Evolutionary conservation across 257 asterid genomes (phyloP), one percentile per base, ranked within the genome.

Genomic region (Ilex aquifolium): DNA sequence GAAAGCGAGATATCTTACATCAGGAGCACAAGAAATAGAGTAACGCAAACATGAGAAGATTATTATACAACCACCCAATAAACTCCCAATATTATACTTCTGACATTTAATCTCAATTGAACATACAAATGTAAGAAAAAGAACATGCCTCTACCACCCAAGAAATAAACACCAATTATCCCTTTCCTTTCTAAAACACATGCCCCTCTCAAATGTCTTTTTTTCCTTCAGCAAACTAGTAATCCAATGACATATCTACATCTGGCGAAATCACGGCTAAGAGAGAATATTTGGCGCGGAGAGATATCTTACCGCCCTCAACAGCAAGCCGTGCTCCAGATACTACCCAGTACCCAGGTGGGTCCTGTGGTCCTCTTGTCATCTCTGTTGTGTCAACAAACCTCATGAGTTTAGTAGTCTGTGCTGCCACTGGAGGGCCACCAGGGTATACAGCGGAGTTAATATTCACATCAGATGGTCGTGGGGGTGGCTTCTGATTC

Each of bases 321-420:
- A 82, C 91, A 2, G 79, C 76, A 60, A 87, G 88, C 77, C 95
- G 75, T 46, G 88, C 95, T 61, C 95, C 95, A 31, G 91, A 87
- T 40, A 87, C 91, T 4, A 84, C 87, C 95, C 95, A 87, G 69
- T 87, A 87, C 12, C 95, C 95, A 0, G 95, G 91, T 2, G 82
- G 44, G 65, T 87, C 84, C 77, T 87, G 89, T 16, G 95, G 91
- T 51, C 95, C 91, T 61, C 95, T 80, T 7, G 70, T 76, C 91
- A 87, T 87, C 76, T 87, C 95, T 2, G 79, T 74, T 2, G 89
- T 82, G 76, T 87, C 95, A 15, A 87, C 87, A 63, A 76, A 84
- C 75, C 72, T 84, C 70, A 87, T 65, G 60, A 87, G 85, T 40
- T 87, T 87, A 73, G 71, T 80, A 0, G 83, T 77, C 56, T 80